Evolutionary conservation across 495 filamentous ascomycete species (phyloP).

Genomic region (Halenospora varia): DNA sequence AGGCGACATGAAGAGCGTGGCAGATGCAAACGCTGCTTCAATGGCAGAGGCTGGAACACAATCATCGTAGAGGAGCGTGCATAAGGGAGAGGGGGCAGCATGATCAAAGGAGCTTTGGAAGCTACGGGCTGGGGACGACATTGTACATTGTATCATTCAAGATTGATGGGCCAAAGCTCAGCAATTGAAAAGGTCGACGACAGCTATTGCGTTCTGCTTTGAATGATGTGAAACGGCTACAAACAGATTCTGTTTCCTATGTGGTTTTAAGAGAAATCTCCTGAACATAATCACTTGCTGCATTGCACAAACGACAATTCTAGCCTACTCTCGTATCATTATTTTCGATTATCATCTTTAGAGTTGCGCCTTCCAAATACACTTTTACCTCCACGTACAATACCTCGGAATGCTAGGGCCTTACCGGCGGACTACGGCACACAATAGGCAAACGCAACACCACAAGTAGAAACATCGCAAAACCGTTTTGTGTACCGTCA

Average conservation of each 20-base stretch:
- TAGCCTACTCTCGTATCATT: too few relatives aligned
- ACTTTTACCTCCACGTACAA: too few relatives aligned
- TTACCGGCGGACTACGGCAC: too few relatives aligned
- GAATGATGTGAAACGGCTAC: background rate
- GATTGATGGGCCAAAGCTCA: constrained; percentile 3
- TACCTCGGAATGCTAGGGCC: too few relatives aligned
- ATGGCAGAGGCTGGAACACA: constrained; percentile 39
- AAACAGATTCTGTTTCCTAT: background rate
- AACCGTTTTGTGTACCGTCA: too few relatives aligned
- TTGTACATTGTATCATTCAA: constrained; percentile 28
- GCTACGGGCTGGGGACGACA: constrained; percentile 1
- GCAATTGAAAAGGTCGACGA: constrained; percentile 11
- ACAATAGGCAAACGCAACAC: too few relatives aligned
- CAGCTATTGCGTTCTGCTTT: background rate
- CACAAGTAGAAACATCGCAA: too few relatives aligned
- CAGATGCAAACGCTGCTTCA: constrained; percentile 64
- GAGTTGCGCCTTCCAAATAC: too few relatives aligned
- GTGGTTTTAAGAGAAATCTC: background rate
- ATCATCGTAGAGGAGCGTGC: constrained; percentile 1
- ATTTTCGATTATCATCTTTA: too few relatives aligned
- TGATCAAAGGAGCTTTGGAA: background rate
- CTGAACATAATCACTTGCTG: background rate
- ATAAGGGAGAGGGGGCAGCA: background rate
- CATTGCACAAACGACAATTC: too few relatives aligned
- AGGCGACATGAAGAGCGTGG: constrained; percentile 75